A percentile compares a stretch with the other conserved stretches of the same genome.
These are phyloP conservation scores for Holtermannia corniformis DNA, from an alignment of 768 basidiomycete genomes.

Conservation along the genomic window DNA sequence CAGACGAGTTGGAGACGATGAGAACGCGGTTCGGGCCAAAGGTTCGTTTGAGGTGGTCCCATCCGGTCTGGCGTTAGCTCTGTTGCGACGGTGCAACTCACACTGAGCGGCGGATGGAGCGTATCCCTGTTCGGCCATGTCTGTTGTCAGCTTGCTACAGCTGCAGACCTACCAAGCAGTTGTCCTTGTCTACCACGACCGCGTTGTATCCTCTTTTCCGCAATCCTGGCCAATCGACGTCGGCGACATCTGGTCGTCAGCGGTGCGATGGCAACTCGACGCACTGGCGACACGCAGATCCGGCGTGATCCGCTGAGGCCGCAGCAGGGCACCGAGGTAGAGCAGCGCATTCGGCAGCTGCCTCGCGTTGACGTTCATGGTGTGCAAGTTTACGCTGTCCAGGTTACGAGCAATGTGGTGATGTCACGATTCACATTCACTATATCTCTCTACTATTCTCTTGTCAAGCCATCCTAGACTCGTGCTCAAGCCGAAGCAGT, in stretches of 20 bases:
- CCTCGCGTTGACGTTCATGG: neutral
- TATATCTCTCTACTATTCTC: neutral
- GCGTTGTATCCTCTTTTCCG: conserved; percentile 69
- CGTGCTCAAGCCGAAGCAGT: neutral
- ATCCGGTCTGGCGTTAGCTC: conserved; percentile 50
- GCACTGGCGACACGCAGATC: conserved; percentile 28
- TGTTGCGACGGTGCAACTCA: conserved; percentile 36
- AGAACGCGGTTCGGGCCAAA: conserved; percentile 75
- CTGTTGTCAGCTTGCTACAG: conserved; percentile 44
- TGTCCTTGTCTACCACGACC: conserved; percentile 96
- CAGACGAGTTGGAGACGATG: conserved; percentile 90
- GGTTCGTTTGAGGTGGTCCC: conserved; percentile 58
- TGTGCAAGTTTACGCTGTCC: neutral
- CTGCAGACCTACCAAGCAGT: conserved; percentile 63
- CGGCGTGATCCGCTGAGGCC: conserved; percentile 23
- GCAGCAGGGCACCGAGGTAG: conserved; percentile 22
- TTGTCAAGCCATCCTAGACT: neutral
- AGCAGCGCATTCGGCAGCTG: conserved; percentile 25
- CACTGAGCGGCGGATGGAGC: conserved; percentile 66
- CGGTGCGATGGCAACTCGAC: neutral
- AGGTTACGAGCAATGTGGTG: neutral
- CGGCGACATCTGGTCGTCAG: conserved; percentile 21
- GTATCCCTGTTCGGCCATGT: conserved; percentile 68
- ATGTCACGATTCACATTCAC: neutral
- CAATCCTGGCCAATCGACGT: conserved; percentile 44